Conservation (phyloP, 202 grass and related monocot genomes). For the Tripidium arundinaceum region DNA sequence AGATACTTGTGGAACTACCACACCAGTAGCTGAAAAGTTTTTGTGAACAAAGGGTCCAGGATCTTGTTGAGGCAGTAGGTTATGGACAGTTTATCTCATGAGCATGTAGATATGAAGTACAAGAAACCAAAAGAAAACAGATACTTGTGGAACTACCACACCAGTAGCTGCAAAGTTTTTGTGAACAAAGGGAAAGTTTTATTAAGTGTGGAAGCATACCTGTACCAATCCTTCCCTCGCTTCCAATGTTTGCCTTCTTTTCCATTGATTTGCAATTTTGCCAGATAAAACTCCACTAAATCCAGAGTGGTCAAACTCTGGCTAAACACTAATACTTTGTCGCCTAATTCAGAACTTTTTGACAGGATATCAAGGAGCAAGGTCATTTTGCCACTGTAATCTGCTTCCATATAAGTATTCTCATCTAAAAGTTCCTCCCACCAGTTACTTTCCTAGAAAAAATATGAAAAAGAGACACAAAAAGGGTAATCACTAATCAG, state of each 20-base stretch:
- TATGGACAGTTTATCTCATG: neutral
- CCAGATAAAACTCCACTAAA: constrained; percentile 88
- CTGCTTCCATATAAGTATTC: constrained; percentile 62
- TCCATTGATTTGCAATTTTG: constrained; percentile 70
- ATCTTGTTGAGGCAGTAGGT: constrained; percentile 2
- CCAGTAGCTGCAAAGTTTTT: neutral
- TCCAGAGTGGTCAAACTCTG: constrained; percentile 89
- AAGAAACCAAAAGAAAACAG: constrained; percentile 5
- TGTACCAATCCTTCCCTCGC: constrained; percentile 98
- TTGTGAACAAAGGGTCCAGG: neutral
- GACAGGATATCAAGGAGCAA: constrained; percentile 87
- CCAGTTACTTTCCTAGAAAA: constrained; percentile 73
- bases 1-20: neutral
- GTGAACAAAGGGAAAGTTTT: constrained; percentile 16
- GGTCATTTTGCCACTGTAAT: constrained; percentile 97
- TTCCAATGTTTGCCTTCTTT: constrained; percentile 83
- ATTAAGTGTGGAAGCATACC: constrained; percentile 47
- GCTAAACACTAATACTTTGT: constrained; percentile 94
- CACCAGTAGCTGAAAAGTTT: neutral
- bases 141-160: neutral
- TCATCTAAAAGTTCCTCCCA: constrained; percentile 79
- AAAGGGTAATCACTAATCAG: constrained; percentile 16
- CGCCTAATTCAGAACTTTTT: constrained; percentile 70
- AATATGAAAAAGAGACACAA: neutral
- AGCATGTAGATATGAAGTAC: neutral